Percentiles rank a stretch among this genome's conserved stretches.
Conservation (phyloP, 1,284 basidiomycete genomes). For the Volvariella surrecta region DNA sequence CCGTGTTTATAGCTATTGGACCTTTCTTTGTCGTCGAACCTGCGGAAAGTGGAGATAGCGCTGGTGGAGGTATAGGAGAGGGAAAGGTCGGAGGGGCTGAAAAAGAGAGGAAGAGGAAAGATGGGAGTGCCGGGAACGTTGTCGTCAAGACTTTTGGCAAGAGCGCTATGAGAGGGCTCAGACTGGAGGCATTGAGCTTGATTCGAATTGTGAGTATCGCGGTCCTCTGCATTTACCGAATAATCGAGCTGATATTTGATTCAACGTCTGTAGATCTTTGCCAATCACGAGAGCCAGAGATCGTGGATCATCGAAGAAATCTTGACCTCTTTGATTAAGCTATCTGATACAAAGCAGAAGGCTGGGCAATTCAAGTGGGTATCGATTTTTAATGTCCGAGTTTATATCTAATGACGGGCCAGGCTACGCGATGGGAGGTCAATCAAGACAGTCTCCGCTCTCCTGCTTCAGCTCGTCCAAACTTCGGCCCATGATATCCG, state of each 20-base stretch:
- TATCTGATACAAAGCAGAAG: conserved; percentile 83
- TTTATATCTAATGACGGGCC: conserved; percentile 1
- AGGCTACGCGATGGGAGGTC: conserved; percentile 76
- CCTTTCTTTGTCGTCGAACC: conserved; percentile 85
- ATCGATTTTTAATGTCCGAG: conserved; percentile 1
- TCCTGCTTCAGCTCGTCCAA: conserved; percentile 93
- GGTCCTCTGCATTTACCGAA: background rate
- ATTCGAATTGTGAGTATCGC: conserved; percentile 67
- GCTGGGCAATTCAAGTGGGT: conserved; percentile 79
- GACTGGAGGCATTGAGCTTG: conserved; percentile 75
- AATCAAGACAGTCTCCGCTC: conserved; percentile 87
- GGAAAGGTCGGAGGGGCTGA: conserved; percentile 30
- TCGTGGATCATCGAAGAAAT: conserved; percentile 98
- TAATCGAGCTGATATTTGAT: background rate
- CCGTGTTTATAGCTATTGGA: conserved; percentile 86
- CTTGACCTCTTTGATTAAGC: conserved; percentile 78
- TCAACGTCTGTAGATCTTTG: conserved; percentile 67
- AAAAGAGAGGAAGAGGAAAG: conserved; percentile 26
- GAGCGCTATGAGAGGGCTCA: conserved; percentile 73
- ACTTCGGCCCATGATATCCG: conserved; percentile 81
- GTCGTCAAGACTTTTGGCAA: conserved; percentile 56
- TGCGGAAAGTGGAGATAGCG: conserved; percentile 24
- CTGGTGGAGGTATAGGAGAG: conserved; percentile 31
- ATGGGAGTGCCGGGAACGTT: conserved; percentile 36
- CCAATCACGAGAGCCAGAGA: conserved; percentile 82